phyloP scores from a whole-genome alignment of 1,284 basidiomycete genomes.

The Moesziomyces sp. region DNA sequence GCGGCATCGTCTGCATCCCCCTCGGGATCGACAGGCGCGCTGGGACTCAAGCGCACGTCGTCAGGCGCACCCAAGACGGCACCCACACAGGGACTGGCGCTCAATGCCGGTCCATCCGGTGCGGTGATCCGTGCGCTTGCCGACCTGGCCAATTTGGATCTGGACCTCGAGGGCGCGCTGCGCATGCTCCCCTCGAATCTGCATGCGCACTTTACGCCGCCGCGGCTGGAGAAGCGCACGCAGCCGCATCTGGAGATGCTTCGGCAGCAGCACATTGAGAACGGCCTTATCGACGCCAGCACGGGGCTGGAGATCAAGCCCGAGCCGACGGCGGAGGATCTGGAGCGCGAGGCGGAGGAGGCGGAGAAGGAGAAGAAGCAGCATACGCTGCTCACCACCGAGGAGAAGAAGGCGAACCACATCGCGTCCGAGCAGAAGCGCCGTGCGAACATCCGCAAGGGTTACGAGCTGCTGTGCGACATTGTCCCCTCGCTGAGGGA shows the following conservation, averaged over 20 bases:
- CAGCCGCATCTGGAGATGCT: slow-evolving; percentile 54
- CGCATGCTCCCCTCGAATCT: slow-evolving; percentile 19
- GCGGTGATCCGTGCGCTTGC: slow-evolving; percentile 25
- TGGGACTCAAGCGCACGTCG: slow-evolving; percentile 20
- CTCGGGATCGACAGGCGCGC: slow-evolving; percentile 1
- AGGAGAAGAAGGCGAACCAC: slow-evolving; percentile 90
- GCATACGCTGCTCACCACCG: slow-evolving; percentile 77
- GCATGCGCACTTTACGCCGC: slow-evolving; percentile 19
- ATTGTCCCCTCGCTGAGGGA: slow-evolving; percentile 79
- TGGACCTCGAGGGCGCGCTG: slow-evolving; percentile 28
- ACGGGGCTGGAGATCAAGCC: slow-evolving; percentile 41
- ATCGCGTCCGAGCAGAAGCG: slow-evolving; percentile 92
- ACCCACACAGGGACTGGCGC: slow-evolving; percentile 10
- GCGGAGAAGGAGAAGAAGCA: slow-evolving; percentile 63
- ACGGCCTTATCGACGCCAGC: slow-evolving; percentile 32
- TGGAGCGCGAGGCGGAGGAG: slow-evolving; percentile 31
- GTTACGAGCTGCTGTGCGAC: slow-evolving; percentile 82
- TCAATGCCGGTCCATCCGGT: slow-evolving; percentile 28
- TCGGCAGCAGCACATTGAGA: slow-evolving; percentile 33
- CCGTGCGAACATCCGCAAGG: slow-evolving; percentile 85
- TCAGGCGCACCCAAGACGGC: slow-evolving; percentile 32
- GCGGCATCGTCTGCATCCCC: slow-evolving; percentile 12
- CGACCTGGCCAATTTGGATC: slow-evolving; percentile 34
- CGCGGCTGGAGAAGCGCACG: slow-evolving; percentile 38
- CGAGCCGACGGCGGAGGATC: slow-evolving; percentile 26